Evolutionary conservation across 2,329 filamentous ascomycete genomes (phyloP).

Genomic region (Hypoxylon sp.): DNA sequence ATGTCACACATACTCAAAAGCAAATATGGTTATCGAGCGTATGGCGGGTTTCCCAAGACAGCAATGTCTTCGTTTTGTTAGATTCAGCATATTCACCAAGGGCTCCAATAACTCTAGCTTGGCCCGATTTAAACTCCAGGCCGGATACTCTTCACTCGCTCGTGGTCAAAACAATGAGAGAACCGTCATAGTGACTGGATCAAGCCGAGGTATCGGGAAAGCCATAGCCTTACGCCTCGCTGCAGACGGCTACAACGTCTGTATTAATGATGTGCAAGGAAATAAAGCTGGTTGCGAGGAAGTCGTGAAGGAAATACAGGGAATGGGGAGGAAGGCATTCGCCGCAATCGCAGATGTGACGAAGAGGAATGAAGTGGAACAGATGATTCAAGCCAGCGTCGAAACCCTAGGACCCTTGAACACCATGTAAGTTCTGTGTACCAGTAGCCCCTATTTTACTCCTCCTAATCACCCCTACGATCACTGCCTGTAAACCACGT

Average conservation of each 20-base stretch:
- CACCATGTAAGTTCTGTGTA: conserved; percentile 54
- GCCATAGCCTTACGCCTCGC: conserved; percentile 75
- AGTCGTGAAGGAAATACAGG: conserved; percentile 67
- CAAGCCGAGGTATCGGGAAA: conserved; percentile 65
- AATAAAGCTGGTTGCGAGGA: conserved; percentile 68
- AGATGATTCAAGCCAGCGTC: conserved; percentile 67
- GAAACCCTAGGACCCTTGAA: conserved; percentile 66
- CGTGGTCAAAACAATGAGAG: conserved; percentile 37
- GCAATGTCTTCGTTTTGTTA: conserved; percentile 17
- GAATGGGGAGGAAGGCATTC: conserved; percentile 67
- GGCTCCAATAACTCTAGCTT: not conserved
- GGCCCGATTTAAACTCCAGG: not conserved
- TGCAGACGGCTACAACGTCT: conserved; percentile 75
- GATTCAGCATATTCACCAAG: not conserved
- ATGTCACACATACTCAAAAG: not conserved
- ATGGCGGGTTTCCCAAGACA: not conserved
- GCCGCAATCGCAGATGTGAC: conserved; percentile 74
- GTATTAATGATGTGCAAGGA: conserved; percentile 73
- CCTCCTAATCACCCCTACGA: not conserved
- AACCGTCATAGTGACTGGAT: conserved; percentile 53
- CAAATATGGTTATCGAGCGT: conserved; percentile 13
- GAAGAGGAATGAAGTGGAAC: conserved; percentile 65
- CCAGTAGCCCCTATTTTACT: not conserved
- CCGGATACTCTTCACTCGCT: conserved; percentile 45
- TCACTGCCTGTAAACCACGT: not conserved